Evolutionary conservation across 768 basidiomycete genomes (phyloP), one percentile per base, ranked within the genome.

Genomic region (Clitopilus passeckerianus): DNA sequence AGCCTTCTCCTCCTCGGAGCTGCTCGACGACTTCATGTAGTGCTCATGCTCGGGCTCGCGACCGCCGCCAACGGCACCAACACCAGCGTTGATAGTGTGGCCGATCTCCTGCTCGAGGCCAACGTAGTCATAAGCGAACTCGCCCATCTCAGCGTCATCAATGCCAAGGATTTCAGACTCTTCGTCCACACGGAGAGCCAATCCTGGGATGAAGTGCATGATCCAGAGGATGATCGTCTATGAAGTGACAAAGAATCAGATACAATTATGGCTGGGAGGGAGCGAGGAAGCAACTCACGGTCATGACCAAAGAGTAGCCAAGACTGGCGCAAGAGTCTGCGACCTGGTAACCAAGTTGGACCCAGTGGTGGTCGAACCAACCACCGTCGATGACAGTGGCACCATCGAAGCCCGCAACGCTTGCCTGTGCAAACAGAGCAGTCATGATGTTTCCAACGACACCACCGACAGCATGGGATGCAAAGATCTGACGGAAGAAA

Each of bases 101-200:
- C 77, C 79, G 35, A 81, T 74, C 64, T 83, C 82, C 65, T 77
- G 76, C 66, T 91, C 90, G 54, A 91, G 70, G 10, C 87, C 89
- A 33, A 93, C 91, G 62, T 91, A 94, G 72, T 94, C 91, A 66
- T 92, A 93, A 1, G 90, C 88, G 62, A 86, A 93, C 74, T 95
- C 93, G 63, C 93, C 94, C 82, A 93, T 87, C 76, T 95, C 89
- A 1, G 86, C 80, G 66, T 93, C 90, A 73, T 98, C 95, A 64
- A 96, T 86, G 59, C 95, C 95, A 53, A 96, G 75, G 41, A 88
- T 84, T 73, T 91, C 90, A 12, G 75, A 78, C 62, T 87, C 85
- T 62, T 87, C 86, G 12, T 72, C 69, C 30, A 79, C 78, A 57
- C 92, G 88, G 63, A 98, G 80, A 41, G 86, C 78, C 57, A 92